Evolutionary conservation across 2,329 filamentous ascomycete species (phyloP), one percentile per base, ranked within the genome.

Genomic region (Didymella lethalis): DNA sequence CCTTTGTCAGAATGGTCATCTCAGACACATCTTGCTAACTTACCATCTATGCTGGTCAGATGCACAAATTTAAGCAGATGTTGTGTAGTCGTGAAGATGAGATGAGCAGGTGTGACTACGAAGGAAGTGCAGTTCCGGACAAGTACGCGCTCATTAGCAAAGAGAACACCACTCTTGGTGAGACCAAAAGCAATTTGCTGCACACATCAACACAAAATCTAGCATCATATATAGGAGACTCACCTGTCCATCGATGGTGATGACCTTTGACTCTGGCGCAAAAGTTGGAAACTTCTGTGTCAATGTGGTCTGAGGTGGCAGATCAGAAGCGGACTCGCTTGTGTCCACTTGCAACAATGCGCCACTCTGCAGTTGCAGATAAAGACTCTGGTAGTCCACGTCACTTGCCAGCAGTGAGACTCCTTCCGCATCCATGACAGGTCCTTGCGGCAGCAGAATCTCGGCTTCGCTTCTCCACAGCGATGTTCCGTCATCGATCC

Each of bases 51-150:
- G 26, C 65, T 66, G 3, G 86, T 84, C 48, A 98, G 79, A 75
- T 99, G 94, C 14, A 97, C 89, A 76, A 97, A 97, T 77, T 99
- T 99, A 63, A 99, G 83, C 3, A 97, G 83, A 75, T 98, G 93
- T 64, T 93, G 93, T 59, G 89, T 93, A 0, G 95, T 99, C 0
- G 95, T 99, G 71, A 94, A 93, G 57, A 98, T 87, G 14, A 99
- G 82, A 80, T 98, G 94, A 20, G 88, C 86, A 0, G 88, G 83
- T 0, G 94, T 97, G 26, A 93, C 80, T 6, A 93, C 75, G 68
- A 97, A 98, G 0, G 95, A 99, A 0, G 94, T 98, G 77, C 93
- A 97, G 68, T 95, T 96, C 75, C 91, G 92, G 14, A 89, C 86
- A 44, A 97, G 80, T 5, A 90, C 81, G 16, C 84, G 86, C 3